Conservation (phyloP, 116 monocot species). For the Dioscorea cayenensis region DNA sequence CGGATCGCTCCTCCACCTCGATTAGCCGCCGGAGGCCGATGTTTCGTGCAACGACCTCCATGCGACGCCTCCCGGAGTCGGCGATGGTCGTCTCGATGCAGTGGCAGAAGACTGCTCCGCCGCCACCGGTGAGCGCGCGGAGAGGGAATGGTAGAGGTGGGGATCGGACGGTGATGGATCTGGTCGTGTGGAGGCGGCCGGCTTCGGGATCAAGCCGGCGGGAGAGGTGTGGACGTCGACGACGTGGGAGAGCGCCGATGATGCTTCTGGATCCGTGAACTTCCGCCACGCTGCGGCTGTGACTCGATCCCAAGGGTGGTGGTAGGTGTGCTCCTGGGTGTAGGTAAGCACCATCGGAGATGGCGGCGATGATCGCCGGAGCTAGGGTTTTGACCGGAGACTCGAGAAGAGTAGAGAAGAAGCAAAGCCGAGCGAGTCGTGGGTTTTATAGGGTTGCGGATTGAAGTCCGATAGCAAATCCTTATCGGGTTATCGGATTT, state of each 20-base stretch:
- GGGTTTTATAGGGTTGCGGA: too few species aligned
- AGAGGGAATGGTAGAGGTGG: slow-evolving; percentile 78
- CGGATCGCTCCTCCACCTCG: slow-evolving; percentile 83
- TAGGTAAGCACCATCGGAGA: slow-evolving; percentile 69
- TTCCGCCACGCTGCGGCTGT: slow-evolving; percentile 84
- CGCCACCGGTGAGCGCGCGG: slow-evolving; percentile 58
- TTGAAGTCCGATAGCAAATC: too few species aligned
- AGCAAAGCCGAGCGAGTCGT: not conserved
- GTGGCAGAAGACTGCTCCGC: slow-evolving; percentile 52
- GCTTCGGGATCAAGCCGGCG: slow-evolving; percentile 41
- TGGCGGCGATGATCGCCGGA: not conserved
- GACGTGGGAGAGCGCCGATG: slow-evolving; percentile 66
- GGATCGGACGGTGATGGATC: slow-evolving; percentile 83
- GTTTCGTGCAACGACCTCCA: slow-evolving; percentile 81
- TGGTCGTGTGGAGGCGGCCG: slow-evolving; percentile 47
- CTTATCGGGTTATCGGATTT: too few species aligned
- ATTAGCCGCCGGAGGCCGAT: slow-evolving; percentile 56
- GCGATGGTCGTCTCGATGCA: slow-evolving; percentile 82
- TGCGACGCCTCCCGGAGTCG: slow-evolving; percentile 60
- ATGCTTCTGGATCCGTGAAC: slow-evolving; percentile 76
- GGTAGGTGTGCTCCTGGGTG: slow-evolving; percentile 86
- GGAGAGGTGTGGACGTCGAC: slow-evolving; percentile 91
- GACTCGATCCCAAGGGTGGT: slow-evolving; percentile 91
- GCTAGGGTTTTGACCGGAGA: slow-evolving; percentile 4
- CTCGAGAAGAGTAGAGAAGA: not conserved